A percentile compares a stretch with the other conserved stretches of the same genome.
phyloP scores from a whole-genome alignment of 2,329 filamentous ascomycete genomes.

The Gnomoniopsis sp. region DNA sequence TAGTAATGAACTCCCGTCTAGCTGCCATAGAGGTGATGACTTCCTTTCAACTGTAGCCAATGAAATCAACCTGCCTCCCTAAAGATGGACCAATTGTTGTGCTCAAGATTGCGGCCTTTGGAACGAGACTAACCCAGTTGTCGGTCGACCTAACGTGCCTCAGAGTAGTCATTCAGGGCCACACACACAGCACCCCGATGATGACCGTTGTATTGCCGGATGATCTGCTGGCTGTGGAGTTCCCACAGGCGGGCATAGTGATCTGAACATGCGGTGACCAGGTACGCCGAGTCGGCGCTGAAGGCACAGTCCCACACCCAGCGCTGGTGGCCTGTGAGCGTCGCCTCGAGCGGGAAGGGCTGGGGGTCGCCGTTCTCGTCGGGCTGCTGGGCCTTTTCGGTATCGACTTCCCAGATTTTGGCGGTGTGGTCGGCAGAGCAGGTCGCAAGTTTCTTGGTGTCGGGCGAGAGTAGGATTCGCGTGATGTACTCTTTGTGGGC shows the following conservation, averaged over 20 bases:
- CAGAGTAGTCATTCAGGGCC: slow-evolving; percentile 81
- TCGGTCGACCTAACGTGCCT: slow-evolving; percentile 38
- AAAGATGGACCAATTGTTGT: neutral
- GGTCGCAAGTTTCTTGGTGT: slow-evolving; percentile 90
- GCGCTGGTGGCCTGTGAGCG: slow-evolving; percentile 83
- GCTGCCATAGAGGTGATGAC: neutral
- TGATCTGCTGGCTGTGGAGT: slow-evolving; percentile 79
- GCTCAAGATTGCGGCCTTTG: neutral
- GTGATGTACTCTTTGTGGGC: slow-evolving; percentile 93
- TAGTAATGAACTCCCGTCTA: neutral
- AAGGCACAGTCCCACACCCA: slow-evolving; percentile 99
- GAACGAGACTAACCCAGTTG: neutral
- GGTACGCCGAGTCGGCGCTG: slow-evolving; percentile 85
- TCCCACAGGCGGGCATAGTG: slow-evolving; percentile 94
- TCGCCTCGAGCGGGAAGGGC: slow-evolving; percentile 79
- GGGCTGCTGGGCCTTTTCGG: slow-evolving; percentile 42
- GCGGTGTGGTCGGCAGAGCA: slow-evolving; percentile 92
- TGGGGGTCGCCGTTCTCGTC: slow-evolving; percentile 39
- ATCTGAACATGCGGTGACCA: slow-evolving; percentile 90
- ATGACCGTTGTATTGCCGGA: slow-evolving; percentile 92
- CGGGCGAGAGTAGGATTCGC: slow-evolving; percentile 83
- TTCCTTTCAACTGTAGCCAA: neutral
- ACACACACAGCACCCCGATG: slow-evolving; percentile 90
- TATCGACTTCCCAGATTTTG: slow-evolving; percentile 92
- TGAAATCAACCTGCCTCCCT: neutral